Conservation (phyloP, 2,329 filamentous ascomycete species). For the Sclerotinia trifoliorum region DNA sequence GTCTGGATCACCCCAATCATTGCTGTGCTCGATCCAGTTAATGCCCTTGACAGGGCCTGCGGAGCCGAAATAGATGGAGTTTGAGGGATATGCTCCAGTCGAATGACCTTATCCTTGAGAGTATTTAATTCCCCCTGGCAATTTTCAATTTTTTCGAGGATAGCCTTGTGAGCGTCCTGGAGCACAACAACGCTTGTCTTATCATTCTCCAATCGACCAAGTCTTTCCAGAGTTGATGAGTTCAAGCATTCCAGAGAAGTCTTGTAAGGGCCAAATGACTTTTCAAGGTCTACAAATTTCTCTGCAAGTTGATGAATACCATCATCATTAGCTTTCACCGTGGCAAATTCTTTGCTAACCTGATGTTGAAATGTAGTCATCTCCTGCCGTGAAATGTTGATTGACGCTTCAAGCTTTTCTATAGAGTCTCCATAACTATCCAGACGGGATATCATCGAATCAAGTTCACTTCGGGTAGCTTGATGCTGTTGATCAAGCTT, state of each 20-base stretch:
- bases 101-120: neutral
- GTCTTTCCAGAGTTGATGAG: neutral
- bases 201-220: neutral
- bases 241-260: neutral
- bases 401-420: neutral
- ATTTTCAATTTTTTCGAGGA: neutral
- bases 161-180: neutral
- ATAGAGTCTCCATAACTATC: neutral
- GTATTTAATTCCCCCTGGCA: neutral
- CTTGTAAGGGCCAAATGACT: neutral
- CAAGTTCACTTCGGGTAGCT: conserved; percentile 3
- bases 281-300: neutral
- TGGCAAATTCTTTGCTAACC: neutral
- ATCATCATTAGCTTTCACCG: neutral
- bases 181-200: neutral
- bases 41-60: neutral
- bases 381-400: neutral
- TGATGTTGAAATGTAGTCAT: neutral
- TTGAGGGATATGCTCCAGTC: neutral
- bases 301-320: neutral
- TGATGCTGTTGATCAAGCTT: neutral
- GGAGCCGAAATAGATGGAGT: neutral
- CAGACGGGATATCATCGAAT: neutral
- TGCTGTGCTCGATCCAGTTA: neutral
- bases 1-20: conserved; percentile 6